A percentile compares a stretch with the other conserved stretches of the same genome.
phyloP scores from a whole-genome alignment of 2,329 filamentous ascomycete genomes.

The Xylariomycetidae sp. region DNA sequence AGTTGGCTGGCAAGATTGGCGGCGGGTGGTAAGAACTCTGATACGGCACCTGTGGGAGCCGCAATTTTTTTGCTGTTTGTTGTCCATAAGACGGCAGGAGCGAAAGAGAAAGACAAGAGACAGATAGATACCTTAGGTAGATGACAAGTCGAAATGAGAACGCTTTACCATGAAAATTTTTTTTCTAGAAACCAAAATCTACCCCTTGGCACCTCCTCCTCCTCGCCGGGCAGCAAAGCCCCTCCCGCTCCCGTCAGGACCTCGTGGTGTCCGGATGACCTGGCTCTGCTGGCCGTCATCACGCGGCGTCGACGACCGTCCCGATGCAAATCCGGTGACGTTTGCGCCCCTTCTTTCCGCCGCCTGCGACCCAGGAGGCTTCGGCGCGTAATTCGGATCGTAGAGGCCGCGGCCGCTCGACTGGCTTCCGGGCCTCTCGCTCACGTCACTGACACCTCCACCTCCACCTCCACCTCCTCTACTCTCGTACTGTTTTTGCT shows the following conservation, averaged over 20 bases:
- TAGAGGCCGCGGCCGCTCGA: conserved; percentile 49
- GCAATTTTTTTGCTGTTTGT: no score
- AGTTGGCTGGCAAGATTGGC: conserved; percentile 84
- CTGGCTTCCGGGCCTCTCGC: conserved; percentile 26
- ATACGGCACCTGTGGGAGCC: no score
- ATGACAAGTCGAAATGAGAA: no score
- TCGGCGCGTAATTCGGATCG: conserved; percentile 68
- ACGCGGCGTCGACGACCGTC: conserved; percentile 45
- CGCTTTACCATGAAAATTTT: no score
- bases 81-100: no score
- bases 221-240: conserved; percentile 66
- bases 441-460: conserved; percentile 21
- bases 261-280: conserved; percentile 68
- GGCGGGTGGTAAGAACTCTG: conserved; percentile 96
- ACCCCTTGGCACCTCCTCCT: no score
- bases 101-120: no score
- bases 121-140: no score
- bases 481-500: no score
- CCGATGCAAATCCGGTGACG: conserved; percentile 29
- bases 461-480: conserved; percentile 21
- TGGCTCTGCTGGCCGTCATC: conserved; percentile 63
- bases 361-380: conserved; percentile 49
- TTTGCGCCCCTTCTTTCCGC: conserved; percentile 39
- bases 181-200: no score
- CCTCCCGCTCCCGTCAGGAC: conserved; percentile 71